Base-by-base conservation (phyloP, 345 rosid species). In the Theobroma cacao region DNA sequence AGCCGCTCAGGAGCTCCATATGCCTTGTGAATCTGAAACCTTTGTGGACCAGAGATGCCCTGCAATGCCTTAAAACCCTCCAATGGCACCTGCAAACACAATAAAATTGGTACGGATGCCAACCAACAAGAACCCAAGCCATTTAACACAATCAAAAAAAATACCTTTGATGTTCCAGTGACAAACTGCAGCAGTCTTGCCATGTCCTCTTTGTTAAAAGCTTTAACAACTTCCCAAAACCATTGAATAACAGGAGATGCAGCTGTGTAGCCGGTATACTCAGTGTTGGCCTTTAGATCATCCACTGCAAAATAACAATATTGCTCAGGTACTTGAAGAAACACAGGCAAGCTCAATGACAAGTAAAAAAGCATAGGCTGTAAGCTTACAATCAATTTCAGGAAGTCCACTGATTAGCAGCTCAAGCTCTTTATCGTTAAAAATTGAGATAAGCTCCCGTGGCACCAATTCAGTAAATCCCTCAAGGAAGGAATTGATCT, bases 361-460 rank as follows among this genome's bases (percentile, higher is more conserved):
- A 5, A n/a, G 58, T 10, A 67, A 50, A 74, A 38, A 62, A 65
- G 66, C n/a, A 74, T 11, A 60, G 77, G 45, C 20, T 7, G 50
- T 33, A 71, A 85, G 85, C 99, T 93, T 82, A 95, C 99, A 84
- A 79, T 95, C 98, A 84, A 95, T 95, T 86, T 95, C 99, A n/a
- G 99, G 99, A 82, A 95, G 93, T 38, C 99, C 99, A n/a, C 99
- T 95, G 78, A 95, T 95, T 53, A 95, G 92, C 14, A 95, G 94
- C 90, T 95, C 99, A n/a, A 95, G 96, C 93, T 95, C 99, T 87
- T 95, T 95, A 77, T 95, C 99, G 67, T 95, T 92, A 70, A 95
- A 95, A 61, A 94, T 90, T 72, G 97, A 92, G 77, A 95, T 92
- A 31, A 95, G 97, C 38, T 94, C 94, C 66, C 89, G 84, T 3